Evolutionary conservation across 192 early-diverging fungal species (phyloP), one percentile per base, ranked within the genome.

Genomic region (Umbelopsis sp.): DNA sequence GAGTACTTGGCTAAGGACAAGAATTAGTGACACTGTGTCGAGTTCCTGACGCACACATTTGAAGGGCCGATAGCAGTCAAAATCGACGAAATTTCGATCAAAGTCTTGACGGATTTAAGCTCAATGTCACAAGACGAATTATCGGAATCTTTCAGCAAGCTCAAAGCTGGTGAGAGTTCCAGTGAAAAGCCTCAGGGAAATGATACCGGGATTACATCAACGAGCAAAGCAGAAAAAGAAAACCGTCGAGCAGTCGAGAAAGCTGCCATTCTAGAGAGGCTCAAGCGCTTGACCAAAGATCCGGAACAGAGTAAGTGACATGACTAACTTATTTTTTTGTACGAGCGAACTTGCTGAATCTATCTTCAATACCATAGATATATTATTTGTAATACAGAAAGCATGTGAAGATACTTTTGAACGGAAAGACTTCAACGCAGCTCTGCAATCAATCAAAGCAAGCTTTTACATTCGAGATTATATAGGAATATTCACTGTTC

Each of bases 391-490:
- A n/a, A 86, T 92, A 50, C 85, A 82, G 2, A 80, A 86, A 68
- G 82, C 88, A 3, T 91, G 91, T 66, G 75, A 80, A 10, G 78
- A 84, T 0, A 83, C 86, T 6, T 80, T 91, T 69, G 81, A 77
- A 66, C 77, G 81, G 35, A 78, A 83, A 2, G 84, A 88, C 45
- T 95, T 93, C 76, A 71, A 73, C 2, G 72, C 52, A 5, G 90
- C 84, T 3, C 76, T 93, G 5, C 91, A 91, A 45, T 75, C 66
- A 37, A 98, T 98, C 73, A 96, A 97, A 75, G 78, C 85, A 3
- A 85, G 83, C n/a, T 98, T 98, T 70, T 88, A 86, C 44, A 80
- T 86, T 21, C 88, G 96, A 68, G 89, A 97, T 71, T 98, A 91
- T 78, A 81, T 86, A 53, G 86, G 84, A 1, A 93, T 98, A 27